A percentile compares a stretch with the other conserved stretches of the same genome.
phyloP scores from a whole-genome alignment of 805 yeast species.

The Schizosaccharomyces osmophilus region DNA sequence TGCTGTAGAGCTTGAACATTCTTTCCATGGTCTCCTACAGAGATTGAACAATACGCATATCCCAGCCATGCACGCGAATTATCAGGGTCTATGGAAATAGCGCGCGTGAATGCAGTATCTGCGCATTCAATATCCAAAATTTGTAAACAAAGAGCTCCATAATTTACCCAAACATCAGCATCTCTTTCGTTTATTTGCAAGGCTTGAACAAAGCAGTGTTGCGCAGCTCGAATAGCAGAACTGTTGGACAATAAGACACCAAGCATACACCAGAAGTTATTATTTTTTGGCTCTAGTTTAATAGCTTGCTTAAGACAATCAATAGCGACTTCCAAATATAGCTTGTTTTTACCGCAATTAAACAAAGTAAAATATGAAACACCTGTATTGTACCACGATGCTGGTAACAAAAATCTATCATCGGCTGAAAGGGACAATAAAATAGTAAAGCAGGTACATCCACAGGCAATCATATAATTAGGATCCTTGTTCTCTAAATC shows the following conservation, averaged over 20 bases:
- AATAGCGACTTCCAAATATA: conserved; percentile 23
- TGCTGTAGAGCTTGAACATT: conserved; percentile 47
- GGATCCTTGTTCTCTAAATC: conserved; percentile 2
- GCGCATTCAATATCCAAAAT: conserved; percentile 52
- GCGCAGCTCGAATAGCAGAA: conserved; percentile 45
- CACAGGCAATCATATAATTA: conserved; percentile 3
- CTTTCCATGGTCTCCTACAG: conserved; percentile 16
- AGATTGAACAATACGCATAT: conserved; percentile 32
- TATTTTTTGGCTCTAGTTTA: conserved; percentile 41
- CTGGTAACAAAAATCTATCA: conserved; percentile 6
- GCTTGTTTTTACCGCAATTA: not conserved
- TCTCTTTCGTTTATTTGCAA: conserved; percentile 43
- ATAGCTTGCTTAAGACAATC: conserved; percentile 40
- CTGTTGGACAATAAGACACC: conserved; percentile 48
- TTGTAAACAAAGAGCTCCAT: conserved; percentile 52
- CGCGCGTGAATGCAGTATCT: conserved; percentile 39
- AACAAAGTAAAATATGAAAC: not conserved
- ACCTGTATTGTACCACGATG: conserved; percentile 44
- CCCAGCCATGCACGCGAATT: conserved; percentile 64
- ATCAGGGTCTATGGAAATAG: conserved; percentile 65
- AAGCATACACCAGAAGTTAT: conserved; percentile 57
- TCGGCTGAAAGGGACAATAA: not conserved
- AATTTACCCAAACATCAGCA: conserved; percentile 49
- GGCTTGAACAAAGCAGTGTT: conserved; percentile 81
- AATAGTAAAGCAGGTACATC: not conserved